Percentiles rank a stretch among this genome's conserved stretches.
Evolutionary conservation across 2,329 filamentous ascomycete genomes (phyloP).

Genomic region (Juglanconis sp.): DNA sequence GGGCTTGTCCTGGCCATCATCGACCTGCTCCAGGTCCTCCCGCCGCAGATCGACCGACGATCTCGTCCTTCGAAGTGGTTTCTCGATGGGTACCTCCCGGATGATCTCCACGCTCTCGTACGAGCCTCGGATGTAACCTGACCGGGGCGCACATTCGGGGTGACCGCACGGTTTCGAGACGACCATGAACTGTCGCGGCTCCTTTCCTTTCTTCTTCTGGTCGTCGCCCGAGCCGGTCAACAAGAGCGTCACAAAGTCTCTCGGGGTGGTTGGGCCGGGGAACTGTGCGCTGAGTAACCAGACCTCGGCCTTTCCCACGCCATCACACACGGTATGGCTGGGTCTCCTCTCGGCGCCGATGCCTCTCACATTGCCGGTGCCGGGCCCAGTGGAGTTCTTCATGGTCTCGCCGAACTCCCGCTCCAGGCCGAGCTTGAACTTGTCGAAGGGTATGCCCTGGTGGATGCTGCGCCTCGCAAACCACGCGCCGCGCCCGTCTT

Average conservation of each 20-base stretch:
- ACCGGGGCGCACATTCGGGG: constrained; percentile 64
- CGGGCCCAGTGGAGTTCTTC: constrained; percentile 51
- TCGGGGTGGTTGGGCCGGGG: constrained; percentile 79
- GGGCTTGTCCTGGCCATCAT: constrained; percentile 19
- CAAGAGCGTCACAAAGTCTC: constrained; percentile 82
- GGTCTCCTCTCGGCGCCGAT: constrained; percentile 78
- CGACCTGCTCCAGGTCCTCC: constrained; percentile 27
- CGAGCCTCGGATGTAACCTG: constrained; percentile 75
- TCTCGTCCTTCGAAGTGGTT: constrained; percentile 37
- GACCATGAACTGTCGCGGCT: constrained; percentile 74
- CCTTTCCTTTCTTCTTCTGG: constrained; percentile 17
- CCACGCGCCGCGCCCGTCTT: constrained; percentile 84
- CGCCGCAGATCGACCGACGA: constrained; percentile 43
- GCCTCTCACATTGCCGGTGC: constrained; percentile 74
- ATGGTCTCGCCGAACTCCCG: constrained; percentile 78
- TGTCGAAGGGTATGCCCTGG: constrained; percentile 70
- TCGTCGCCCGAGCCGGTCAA: constrained; percentile 45
- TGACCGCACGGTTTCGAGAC: constrained; percentile 83
- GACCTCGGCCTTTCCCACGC: constrained; percentile 65
- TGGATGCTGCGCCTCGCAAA: constrained; percentile 85
- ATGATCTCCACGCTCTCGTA: constrained; percentile 94
- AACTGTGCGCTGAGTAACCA: constrained; percentile 88
- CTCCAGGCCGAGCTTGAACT: constrained; percentile 74
- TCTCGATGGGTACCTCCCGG: constrained; percentile 67
- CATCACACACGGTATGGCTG: constrained; percentile 58